A percentile compares a stretch with the other conserved stretches of the same genome.
Evolutionary conservation across 2,329 filamentous ascomycete genomes (phyloP).

Genomic region (Colletotrichum godetiae): DNA sequence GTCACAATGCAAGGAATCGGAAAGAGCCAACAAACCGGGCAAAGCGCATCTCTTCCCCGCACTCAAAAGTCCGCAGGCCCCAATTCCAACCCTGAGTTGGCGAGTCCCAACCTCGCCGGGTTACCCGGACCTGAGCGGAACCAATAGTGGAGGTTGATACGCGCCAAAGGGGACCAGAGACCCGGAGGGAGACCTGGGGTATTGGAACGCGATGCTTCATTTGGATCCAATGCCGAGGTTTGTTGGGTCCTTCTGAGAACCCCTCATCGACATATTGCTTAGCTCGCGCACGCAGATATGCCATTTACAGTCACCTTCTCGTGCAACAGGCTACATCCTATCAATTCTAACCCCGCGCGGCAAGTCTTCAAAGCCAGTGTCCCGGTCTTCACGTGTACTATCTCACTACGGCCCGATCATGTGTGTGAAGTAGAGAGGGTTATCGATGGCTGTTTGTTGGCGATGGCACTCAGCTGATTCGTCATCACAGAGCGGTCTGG

Average conservation of each 20-base stretch:
- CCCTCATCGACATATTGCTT: neutral
- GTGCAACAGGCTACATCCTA: neutral
- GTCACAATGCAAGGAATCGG: neutral
- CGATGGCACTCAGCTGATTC: neutral
- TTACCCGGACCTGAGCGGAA: constrained; percentile 15
- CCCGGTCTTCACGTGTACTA: neutral
- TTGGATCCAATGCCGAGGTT: constrained; percentile 25
- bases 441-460: neutral
- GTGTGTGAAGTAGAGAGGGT: neutral
- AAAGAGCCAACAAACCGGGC: neutral
- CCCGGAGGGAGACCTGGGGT: neutral
- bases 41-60: neutral
- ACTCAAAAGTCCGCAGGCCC: constrained; percentile 1
- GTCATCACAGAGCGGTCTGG: neutral
- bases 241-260: neutral
- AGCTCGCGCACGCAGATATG: neutral
- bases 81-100: neutral
- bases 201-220: constrained; percentile 7
- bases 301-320: constrained; percentile 18
- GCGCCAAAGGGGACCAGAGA: neutral
- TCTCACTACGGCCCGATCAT: neutral
- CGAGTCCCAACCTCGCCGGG: neutral
- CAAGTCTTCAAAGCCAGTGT: neutral
- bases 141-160: neutral
- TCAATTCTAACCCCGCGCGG: constrained; percentile 1